Evolutionary conservation across 73 alveolate genomes (phyloP).

Genomic region (Loxodes magnus): DNA sequence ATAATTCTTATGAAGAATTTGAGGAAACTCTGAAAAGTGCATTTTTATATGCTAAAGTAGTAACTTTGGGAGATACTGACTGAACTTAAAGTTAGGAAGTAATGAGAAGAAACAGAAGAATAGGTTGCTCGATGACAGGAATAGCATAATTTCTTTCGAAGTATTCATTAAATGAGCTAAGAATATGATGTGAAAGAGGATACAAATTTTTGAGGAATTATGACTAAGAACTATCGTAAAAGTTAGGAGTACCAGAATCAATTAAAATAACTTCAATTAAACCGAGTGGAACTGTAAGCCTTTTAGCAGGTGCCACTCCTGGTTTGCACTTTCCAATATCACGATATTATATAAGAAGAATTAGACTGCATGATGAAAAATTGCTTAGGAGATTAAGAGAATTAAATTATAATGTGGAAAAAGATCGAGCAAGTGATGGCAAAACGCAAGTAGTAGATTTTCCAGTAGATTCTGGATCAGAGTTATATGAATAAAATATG

Average conservation of each 20-base stretch:
- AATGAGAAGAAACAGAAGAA: constrained; percentile 47
- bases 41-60: constrained; percentile 38
- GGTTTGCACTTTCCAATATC: constrained; percentile 49
- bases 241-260: constrained; percentile 27
- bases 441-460: constrained; percentile 26
- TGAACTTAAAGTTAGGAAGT: constrained; percentile 36
- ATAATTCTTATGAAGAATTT: constrained; percentile 23
- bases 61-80: constrained; percentile 44
- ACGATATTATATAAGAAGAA: constrained; percentile 36
- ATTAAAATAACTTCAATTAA: constrained; percentile 43
- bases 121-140: constrained; percentile 57
- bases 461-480: constrained; percentile 17
- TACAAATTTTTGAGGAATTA: constrained; percentile 22
- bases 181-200: constrained; percentile 32
- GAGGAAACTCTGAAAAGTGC: constrained; percentile 38
- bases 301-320: constrained; percentile 59
- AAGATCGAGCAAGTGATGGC: constrained; percentile 24
- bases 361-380: constrained; percentile 17
- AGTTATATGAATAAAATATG: constrained; percentile 22
- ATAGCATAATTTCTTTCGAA: constrained; percentile 33
- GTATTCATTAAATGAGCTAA: constrained; percentile 17
- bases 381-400: constrained; percentile 10
- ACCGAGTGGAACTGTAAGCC: constrained; percentile 52
- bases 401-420: constrained; percentile 30
- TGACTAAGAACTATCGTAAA: constrained; percentile 29